A percentile compares a stretch with the other conserved stretches of the same genome.
phyloP scores from a whole-genome alignment of 192 early-diverging fungal species.

The Coemansia sp. region DNA sequence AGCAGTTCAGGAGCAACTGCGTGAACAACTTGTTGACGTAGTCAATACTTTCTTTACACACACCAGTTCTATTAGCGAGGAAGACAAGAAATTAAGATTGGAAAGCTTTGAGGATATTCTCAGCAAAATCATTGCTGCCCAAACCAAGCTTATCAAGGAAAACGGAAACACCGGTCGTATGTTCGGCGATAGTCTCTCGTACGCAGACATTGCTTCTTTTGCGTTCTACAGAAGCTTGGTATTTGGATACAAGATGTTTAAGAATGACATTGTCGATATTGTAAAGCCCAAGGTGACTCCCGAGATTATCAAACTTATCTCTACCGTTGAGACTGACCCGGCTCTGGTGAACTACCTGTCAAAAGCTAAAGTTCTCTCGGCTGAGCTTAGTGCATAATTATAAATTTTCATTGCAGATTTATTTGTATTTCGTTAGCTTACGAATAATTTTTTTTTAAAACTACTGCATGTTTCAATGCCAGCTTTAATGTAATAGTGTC shows the following conservation, averaged over 20 bases:
- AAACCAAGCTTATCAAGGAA: constrained; percentile 36
- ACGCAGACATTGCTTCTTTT: constrained; percentile 46
- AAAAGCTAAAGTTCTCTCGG: neutral
- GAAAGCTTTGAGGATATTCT: constrained; percentile 11
- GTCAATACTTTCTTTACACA: neutral
- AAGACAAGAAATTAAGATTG: neutral
- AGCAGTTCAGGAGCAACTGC: constrained; percentile 35
- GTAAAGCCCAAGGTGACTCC: constrained; percentile 16
- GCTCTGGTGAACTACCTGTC: neutral
- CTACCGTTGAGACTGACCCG: constrained; percentile 15
- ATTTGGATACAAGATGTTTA: neutral
- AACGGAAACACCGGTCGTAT: constrained; percentile 60
- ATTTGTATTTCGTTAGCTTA: too few species aligned
- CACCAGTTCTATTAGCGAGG: constrained; percentile 1
- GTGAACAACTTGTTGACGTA: constrained; percentile 18
- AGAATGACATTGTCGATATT: constrained; percentile 5
- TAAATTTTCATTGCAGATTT: neutral
- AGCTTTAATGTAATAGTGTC: too few species aligned
- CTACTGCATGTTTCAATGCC: too few species aligned
- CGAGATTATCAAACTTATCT: constrained; percentile 30
- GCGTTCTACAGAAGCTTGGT: constrained; percentile 21
- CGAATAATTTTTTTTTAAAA: too few species aligned
- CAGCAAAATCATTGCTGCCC: constrained; percentile 28
- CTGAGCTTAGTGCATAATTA: neutral
- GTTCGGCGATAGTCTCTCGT: constrained; percentile 49